A percentile compares a stretch with the other conserved stretches of the same genome.
Conservation (phyloP, 305 asterid genomes). For the Stenogyne calaminthoides region DNA sequence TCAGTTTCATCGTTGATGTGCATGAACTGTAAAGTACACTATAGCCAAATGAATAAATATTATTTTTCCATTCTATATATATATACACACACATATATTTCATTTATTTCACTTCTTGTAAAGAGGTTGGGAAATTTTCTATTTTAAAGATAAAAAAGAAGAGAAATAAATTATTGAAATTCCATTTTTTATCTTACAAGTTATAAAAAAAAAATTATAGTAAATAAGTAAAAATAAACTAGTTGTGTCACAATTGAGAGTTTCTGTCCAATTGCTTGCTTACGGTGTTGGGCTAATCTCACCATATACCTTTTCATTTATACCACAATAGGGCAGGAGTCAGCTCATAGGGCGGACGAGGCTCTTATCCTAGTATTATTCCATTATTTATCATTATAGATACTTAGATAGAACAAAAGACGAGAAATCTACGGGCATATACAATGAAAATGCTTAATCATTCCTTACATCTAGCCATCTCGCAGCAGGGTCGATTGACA, state of each 20-base stretch:
- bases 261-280: neutral
- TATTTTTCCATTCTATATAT: neutral
- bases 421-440: neutral
- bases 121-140: neutral
- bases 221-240: neutral
- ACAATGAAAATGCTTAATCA: neutral
- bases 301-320: neutral
- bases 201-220: neutral
- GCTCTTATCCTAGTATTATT: neutral
- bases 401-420: neutral
- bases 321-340: neutral
- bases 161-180: neutral
- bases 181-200: neutral
- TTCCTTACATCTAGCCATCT: neutral
- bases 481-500: neutral
- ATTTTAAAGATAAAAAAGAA: neutral
- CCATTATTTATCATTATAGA: neutral
- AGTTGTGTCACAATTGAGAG: neutral
- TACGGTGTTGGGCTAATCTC: neutral
- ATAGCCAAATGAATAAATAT: neutral
- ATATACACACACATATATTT: no score
- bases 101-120: neutral
- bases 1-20: constrained; percentile 8
- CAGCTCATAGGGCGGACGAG: neutral
- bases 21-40: constrained; percentile 6